phyloP scores from a whole-genome alignment of 345 rosid species.

The Corymbia maculata region DNA sequence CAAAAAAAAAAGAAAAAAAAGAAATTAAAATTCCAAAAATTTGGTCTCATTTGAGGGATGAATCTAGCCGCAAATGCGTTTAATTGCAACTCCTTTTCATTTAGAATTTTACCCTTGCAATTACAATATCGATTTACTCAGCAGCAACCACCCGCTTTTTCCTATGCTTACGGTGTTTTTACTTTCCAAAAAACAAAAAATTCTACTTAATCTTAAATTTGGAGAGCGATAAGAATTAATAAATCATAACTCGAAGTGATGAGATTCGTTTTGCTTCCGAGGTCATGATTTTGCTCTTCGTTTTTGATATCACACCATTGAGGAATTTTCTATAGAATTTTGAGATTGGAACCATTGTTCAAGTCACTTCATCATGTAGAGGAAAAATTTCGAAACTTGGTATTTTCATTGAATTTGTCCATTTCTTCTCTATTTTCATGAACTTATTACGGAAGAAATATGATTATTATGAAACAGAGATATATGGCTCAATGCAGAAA shows the following conservation, averaged over 20 bases:
- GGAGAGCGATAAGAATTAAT: background rate
- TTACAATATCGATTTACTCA: background rate
- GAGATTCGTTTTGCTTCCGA: background rate
- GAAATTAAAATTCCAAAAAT: background rate
- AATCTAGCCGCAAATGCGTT: background rate
- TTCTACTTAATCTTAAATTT: background rate
- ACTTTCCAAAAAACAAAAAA: background rate
- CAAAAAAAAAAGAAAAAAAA: background rate
- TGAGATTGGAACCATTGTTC: background rate
- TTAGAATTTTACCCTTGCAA: background rate
- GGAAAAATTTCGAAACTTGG: too few species aligned
- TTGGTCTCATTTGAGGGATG: background rate
- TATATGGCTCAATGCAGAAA: background rate
- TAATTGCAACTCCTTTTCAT: background rate
- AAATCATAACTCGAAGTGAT: background rate
- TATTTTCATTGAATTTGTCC: background rate
- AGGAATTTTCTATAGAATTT: fast-evolving
- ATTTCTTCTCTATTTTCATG: background rate
- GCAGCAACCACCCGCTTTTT: background rate
- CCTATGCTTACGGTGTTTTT: background rate
- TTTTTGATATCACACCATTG: background rate
- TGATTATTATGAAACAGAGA: background rate
- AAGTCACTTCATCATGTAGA: background rate
- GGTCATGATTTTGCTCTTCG: background rate
- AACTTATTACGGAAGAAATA: background rate